phyloP scores from a whole-genome alignment of 352 stramenopile species.

The Elongisporangium anandrum region DNA sequence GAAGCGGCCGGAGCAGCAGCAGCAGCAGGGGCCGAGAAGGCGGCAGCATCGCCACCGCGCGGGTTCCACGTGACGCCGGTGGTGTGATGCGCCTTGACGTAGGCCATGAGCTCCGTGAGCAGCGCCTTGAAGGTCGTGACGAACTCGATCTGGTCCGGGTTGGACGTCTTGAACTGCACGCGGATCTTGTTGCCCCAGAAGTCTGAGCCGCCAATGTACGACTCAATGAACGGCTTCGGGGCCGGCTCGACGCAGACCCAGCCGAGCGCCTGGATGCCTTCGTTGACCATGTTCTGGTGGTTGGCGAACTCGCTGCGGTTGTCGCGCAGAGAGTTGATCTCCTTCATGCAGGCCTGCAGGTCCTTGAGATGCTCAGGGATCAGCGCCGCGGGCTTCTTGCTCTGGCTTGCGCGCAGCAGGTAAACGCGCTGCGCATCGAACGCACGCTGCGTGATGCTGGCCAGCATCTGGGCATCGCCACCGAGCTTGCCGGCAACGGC shows the following conservation, averaged over 20 bases:
- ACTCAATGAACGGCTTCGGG: constrained; percentile 94
- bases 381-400: constrained; percentile 88
- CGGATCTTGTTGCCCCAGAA: constrained; percentile 98
- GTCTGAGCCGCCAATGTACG: constrained; percentile 92
- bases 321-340: constrained; percentile 74
- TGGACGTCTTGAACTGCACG: constrained; percentile 94
- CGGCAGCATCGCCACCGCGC: constrained; percentile 48
- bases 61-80: constrained; percentile 94
- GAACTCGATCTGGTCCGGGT: constrained; percentile 90
- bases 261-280: constrained; percentile 78
- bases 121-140: constrained; percentile 93
- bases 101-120: constrained; percentile 88
- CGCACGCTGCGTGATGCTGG: constrained; percentile 78
- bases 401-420: constrained; percentile 89
- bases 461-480: constrained; percentile 77
- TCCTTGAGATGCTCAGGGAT: constrained; percentile 72
- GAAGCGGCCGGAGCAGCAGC: constrained; percentile 21
- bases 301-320: constrained; percentile 81
- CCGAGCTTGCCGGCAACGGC: constrained; percentile 72
- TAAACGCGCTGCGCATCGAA: constrained; percentile 90
- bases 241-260: constrained; percentile 81
- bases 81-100: constrained; percentile 95
- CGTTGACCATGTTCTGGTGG: constrained; percentile 88
- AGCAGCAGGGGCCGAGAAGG: constrained; percentile 30
- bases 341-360: constrained; percentile 72